These are phyloP conservation scores for Pyrus pyrifolia DNA, from an alignment of 306 rosid species.

Conservation along the genomic window DNA sequence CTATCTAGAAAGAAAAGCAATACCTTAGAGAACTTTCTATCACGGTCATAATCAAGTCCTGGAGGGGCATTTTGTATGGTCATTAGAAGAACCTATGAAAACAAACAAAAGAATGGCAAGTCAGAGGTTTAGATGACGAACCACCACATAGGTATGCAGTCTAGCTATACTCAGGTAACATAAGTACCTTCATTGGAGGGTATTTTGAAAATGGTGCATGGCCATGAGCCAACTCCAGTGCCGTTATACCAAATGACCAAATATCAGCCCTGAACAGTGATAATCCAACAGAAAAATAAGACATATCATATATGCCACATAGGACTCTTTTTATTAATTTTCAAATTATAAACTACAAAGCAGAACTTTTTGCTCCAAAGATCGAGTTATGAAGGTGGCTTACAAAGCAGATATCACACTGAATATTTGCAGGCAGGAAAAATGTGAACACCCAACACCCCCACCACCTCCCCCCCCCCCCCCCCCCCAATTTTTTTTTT, in stretches of 20 bases:
- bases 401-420: not conserved
- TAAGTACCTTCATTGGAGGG: conserved; percentile 53
- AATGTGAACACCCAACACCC: too few relatives aligned
- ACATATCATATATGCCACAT: not conserved
- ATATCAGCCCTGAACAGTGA: conserved; percentile 54
- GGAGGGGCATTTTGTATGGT: conserved; percentile 99
- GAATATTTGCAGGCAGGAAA: not conserved
- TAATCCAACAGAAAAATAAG: not conserved
- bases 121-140: not conserved
- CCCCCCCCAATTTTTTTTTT: too few relatives aligned
- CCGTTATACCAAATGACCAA: conserved; percentile 58
- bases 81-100: conserved; percentile 82
- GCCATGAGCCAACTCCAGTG: conserved; percentile 57
- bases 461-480: too few relatives aligned
- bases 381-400: not conserved
- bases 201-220: conserved; percentile 52
- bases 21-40: conserved; percentile 97
- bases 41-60: conserved; percentile 98
- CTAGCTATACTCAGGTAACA: not conserved
- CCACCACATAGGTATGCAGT: not conserved
- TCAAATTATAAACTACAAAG: not conserved
- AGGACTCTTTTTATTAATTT: not conserved
- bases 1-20: conserved; percentile 62
- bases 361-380: not conserved
- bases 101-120: conserved; percentile 5